phyloP scores from a whole-genome alignment of 148 eudicot genomes.

The Cornus suecica region DNA sequence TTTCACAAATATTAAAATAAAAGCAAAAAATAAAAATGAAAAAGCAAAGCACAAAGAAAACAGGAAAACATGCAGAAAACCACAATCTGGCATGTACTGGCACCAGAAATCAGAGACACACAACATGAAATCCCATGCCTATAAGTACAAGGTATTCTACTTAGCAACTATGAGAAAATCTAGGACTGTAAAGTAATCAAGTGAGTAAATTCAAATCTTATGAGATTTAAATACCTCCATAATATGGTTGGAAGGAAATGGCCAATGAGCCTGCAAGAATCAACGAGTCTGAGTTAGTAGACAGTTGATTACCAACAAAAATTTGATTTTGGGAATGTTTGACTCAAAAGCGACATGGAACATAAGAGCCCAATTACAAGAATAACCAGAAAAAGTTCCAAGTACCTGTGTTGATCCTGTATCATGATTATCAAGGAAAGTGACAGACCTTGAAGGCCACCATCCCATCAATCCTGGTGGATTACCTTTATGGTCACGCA shows the following conservation, averaged over 20 bases:
- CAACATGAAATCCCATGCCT: background rate
- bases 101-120: background rate
- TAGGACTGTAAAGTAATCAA: background rate
- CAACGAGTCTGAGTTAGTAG: slow-evolving; percentile 11
- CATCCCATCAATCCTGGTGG: slow-evolving; percentile 91
- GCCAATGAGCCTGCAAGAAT: slow-evolving; percentile 90
- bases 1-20: too few relatives aligned
- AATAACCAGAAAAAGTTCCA: background rate
- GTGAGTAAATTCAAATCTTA: background rate
- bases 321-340: background rate
- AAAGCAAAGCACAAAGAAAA: background rate
- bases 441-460: slow-evolving; percentile 99
- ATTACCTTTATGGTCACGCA: slow-evolving; percentile 83
- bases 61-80: background rate
- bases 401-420: slow-evolving; percentile 96
- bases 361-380: background rate
- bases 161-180: background rate
- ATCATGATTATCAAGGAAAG: slow-evolving; percentile 91
- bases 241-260: slow-evolving; percentile 71
- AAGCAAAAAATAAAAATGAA: background rate
- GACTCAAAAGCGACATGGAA: background rate
- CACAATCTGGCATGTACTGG: background rate
- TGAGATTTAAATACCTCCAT: slow-evolving; percentile 65
- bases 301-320: background rate
- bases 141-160: background rate